A percentile compares a stretch with the other conserved stretches of the same genome.
phyloP scores from a whole-genome alignment of 345 rosid species.

The Salix dunnii region DNA sequence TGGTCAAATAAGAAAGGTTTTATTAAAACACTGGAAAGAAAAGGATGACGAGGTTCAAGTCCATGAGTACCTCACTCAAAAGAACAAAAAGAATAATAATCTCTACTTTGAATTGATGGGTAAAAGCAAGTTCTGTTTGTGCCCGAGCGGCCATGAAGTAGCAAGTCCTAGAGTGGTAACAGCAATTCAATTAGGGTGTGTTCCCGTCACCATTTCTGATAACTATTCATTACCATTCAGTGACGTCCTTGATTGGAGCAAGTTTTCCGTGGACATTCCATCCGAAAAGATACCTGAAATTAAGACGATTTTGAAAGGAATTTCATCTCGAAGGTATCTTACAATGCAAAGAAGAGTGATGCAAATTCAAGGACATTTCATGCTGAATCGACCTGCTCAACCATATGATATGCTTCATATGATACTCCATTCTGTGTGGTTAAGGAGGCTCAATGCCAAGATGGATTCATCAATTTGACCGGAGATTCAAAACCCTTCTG shows the following conservation, averaged over 20 bases:
- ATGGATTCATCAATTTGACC: not conserved
- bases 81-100: conserved; percentile 1
- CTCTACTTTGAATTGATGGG: conserved; percentile 44
- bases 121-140: conserved; percentile 45
- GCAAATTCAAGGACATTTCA: conserved; percentile 49
- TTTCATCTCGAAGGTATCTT: conserved; percentile 32
- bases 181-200: conserved; percentile 48
- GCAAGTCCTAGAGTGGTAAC: conserved; percentile 63
- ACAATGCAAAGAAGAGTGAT: conserved; percentile 37
- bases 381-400: conserved; percentile 49
- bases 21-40: conserved; percentile 60
- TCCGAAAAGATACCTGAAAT: conserved; percentile 37
- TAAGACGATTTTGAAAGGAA: conserved; percentile 39
- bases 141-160: conserved; percentile 70
- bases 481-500: not conserved
- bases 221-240: conserved; percentile 50
- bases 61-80: conserved; percentile 39
- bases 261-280: conserved; percentile 43
- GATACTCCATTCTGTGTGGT: conserved; percentile 68
- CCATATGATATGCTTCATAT: conserved; percentile 61
- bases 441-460: conserved; percentile 55
- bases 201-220: conserved; percentile 54
- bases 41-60: conserved; percentile 55
- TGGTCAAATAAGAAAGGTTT: conserved; percentile 43
- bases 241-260: conserved; percentile 60